Conservation (phyloP, 306 rosid genomes). For the Cicer chorassanicum region DNA sequence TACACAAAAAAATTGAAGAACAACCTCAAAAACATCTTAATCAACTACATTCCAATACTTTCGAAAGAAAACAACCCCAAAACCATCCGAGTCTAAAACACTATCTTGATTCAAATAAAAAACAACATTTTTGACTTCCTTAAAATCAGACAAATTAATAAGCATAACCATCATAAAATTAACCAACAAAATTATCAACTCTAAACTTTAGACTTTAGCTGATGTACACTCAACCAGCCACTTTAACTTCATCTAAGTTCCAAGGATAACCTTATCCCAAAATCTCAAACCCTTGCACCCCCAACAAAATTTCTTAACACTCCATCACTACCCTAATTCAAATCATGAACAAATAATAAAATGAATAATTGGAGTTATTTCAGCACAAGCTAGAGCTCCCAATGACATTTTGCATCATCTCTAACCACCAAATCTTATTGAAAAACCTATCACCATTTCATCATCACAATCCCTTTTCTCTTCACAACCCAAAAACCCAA, state of each 20-base stretch:
- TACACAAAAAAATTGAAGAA: too few species aligned
- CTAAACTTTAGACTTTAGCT: too few species aligned
- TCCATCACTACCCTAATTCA: not conserved
- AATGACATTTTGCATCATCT: constrained; percentile 41
- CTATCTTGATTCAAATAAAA: too few species aligned
- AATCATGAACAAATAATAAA: not conserved
- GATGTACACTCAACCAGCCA: too few species aligned
- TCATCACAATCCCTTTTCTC: constrained; percentile 48
- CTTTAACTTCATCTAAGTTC: not conserved
- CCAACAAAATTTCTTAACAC: not conserved
- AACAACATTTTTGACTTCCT: too few species aligned
- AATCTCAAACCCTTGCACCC: not conserved
- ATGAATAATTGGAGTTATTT: not conserved
- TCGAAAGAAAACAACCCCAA: too few species aligned
- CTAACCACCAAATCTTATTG: constrained; percentile 48
- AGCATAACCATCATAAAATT: too few species aligned
- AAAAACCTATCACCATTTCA: constrained; percentile 53
- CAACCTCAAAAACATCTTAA: too few species aligned
- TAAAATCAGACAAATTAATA: too few species aligned
- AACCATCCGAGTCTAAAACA: too few species aligned
- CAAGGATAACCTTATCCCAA: constrained; percentile 16
- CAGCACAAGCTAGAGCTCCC: not conserved
- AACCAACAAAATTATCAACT: too few species aligned
- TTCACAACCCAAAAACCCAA: constrained; percentile 43
- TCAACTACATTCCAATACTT: too few species aligned